Base-by-base conservation (phyloP, 2,329 filamentous ascomycete genomes). In the Pestalotiopsis sp. region DNA sequence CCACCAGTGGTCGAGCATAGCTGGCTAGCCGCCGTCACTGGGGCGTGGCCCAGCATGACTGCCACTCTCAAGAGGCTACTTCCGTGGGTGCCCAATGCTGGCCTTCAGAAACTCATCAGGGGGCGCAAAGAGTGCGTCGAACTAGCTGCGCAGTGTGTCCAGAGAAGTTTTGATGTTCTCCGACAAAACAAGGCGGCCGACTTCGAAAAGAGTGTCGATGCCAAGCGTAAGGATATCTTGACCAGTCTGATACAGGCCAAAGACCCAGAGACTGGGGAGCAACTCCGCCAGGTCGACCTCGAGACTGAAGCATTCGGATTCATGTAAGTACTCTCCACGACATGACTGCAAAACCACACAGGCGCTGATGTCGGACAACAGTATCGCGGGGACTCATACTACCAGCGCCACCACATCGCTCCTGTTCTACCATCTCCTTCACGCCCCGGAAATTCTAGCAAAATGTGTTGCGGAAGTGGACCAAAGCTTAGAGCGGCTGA, bases 281-380 rank as follows among this genome's bases (percentile, higher is more conserved):
- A 64, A 1, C 39, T 64, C 0, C 38, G 38, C 62, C 62, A 64
- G 41, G 20, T 49, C 12, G 38, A 64, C 27, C 20, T 64, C 9
- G 62, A 64, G 27, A 64, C 38, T 5, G 62, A 64, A 52, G 62
- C 62, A 25, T 64, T 64, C 14, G 62, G 62, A 7, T 64, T 64
- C 41, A 64, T 64, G 62, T 64, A 17, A 52, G 62, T 27, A 27
- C 27, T 27, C 27, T 27, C 5, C 27, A 27, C 27, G 3, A 4
- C 4, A 27, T 27, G 27, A 27, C 4, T 27, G 27, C 27, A 4
- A 27, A 4, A 4, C 27, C 27, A 27, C 4, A 4, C 27, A 27
- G 27, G 27, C 27, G 27, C 27, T 27, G 27, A 27, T 4, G 27
- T 56, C 38, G 23, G 2, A 4, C 12, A 6, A 52, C 62, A 64